These are phyloP conservation scores for Colletotrichum cereale DNA, from an alignment of 2,329 filamentous ascomycete species.

Conservation along the genomic window DNA sequence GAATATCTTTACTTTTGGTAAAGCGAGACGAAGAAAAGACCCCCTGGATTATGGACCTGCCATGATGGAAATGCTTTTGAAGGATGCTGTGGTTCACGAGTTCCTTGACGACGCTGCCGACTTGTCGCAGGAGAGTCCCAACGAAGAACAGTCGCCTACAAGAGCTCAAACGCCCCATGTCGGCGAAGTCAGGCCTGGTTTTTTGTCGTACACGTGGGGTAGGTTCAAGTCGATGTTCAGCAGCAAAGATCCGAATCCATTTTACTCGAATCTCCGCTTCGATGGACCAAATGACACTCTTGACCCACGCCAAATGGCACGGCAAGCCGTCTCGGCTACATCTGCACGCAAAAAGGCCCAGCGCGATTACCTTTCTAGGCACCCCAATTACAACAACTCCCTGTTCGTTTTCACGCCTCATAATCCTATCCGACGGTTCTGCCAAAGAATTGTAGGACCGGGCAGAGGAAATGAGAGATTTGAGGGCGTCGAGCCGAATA, in stretches of 20 bases:
- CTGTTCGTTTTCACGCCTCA: conserved; percentile 86
- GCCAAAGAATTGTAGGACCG: conserved; percentile 91
- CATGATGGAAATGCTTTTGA: conserved; percentile 95
- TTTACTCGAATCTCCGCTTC: conserved; percentile 83
- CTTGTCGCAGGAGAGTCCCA: conserved; percentile 52
- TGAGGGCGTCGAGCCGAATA: conserved; percentile 90
- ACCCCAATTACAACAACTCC: conserved; percentile 93
- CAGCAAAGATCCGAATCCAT: conserved; percentile 88
- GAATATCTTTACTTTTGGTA: conserved; percentile 74
- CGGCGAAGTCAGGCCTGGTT: conserved; percentile 66
- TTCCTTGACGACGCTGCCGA: conserved; percentile 84
- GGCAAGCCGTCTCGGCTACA: conserved; percentile 87
- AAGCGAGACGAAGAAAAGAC: conserved; percentile 75
- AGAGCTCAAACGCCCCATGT: conserved; percentile 51
- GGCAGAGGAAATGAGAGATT: conserved; percentile 88
- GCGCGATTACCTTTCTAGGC: conserved; percentile 86
- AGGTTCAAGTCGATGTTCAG: conserved; percentile 68
- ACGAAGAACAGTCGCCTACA: conserved; percentile 49
- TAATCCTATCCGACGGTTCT: conserved; percentile 83
- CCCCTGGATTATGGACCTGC: conserved; percentile 92
- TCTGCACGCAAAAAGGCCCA: conserved; percentile 88
- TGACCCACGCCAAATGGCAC: conserved; percentile 89
- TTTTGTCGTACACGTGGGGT: conserved; percentile 72
- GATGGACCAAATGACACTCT: conserved; percentile 81
- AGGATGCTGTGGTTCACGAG: conserved; percentile 94